phyloP scores from a whole-genome alignment of 441 rosid species.

The Erysimum pusillum region DNA sequence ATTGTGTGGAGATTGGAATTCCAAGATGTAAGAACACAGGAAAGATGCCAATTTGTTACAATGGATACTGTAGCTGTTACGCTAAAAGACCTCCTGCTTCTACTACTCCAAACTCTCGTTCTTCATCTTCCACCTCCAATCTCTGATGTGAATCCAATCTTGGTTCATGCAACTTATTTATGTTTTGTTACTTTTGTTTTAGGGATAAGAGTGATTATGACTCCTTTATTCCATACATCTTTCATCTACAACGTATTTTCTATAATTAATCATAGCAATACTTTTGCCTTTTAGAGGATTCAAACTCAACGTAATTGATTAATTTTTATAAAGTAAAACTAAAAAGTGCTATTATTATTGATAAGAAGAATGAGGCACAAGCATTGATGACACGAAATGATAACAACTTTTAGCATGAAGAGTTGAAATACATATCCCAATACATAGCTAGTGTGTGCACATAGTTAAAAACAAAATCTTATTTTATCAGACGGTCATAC shows the following conservation, averaged over 20 bases:
- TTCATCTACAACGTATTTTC: background rate
- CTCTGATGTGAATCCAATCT: background rate
- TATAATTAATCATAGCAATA: background rate
- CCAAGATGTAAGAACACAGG: slow-evolving; percentile 34
- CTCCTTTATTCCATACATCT: background rate
- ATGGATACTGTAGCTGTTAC: slow-evolving; percentile 17
- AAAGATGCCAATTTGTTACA: slow-evolving; percentile 26
- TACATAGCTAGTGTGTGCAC: no score
- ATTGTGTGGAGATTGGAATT: slow-evolving; percentile 32
- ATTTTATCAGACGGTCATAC: background rate
- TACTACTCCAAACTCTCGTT: background rate
- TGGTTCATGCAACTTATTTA: background rate
- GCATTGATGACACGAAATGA: no score
- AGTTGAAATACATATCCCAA: no score
- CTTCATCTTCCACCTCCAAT: background rate
- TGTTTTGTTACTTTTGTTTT: background rate
- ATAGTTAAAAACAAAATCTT: no score
- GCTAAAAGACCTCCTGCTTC: background rate
- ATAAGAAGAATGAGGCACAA: no score
- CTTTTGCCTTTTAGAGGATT: no score
- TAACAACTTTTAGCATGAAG: no score
- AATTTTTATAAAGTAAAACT: no score
- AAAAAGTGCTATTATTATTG: no score
- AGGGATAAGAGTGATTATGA: background rate
- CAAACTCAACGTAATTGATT: no score